Conservation (phyloP, 106 monocot genomes). For the Ottelia alismoides region DNA sequence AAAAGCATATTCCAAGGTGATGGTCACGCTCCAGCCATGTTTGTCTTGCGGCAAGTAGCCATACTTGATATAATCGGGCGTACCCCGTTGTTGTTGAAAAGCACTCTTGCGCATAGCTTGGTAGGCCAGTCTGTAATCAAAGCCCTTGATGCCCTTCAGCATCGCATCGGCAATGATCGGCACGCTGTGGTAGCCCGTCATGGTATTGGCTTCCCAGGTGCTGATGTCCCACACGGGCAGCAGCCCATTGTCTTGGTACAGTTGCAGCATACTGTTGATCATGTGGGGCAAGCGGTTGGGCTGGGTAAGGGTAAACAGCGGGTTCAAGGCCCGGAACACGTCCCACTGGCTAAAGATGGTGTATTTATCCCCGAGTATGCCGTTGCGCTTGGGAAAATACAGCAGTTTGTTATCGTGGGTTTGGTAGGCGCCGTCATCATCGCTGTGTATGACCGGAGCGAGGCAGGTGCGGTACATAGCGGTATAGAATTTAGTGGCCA, state of each 20-base stretch:
- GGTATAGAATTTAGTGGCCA: not conserved
- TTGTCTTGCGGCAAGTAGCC: not conserved
- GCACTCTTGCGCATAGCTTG: not conserved
- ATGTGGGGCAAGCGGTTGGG: not conserved
- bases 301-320: not conserved
- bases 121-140: not conserved
- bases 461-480: not conserved
- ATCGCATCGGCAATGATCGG: not conserved
- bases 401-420: not conserved
- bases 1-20: not conserved
- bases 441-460: not conserved
- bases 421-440: not conserved
- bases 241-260: not conserved
- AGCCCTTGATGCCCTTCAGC: not conserved
- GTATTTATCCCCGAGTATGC: too few relatives aligned
- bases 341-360: not conserved
- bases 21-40: too few relatives aligned
- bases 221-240: not conserved
- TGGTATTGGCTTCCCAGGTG: not conserved
- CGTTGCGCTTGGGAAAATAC: not conserved
- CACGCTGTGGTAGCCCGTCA: not conserved
- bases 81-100: not conserved
- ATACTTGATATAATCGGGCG: not conserved
- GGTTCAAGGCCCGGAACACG: not conserved
- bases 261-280: not conserved